phyloP scores from a whole-genome alignment of 257 asterid genomes.

The Lycium barbarum region DNA sequence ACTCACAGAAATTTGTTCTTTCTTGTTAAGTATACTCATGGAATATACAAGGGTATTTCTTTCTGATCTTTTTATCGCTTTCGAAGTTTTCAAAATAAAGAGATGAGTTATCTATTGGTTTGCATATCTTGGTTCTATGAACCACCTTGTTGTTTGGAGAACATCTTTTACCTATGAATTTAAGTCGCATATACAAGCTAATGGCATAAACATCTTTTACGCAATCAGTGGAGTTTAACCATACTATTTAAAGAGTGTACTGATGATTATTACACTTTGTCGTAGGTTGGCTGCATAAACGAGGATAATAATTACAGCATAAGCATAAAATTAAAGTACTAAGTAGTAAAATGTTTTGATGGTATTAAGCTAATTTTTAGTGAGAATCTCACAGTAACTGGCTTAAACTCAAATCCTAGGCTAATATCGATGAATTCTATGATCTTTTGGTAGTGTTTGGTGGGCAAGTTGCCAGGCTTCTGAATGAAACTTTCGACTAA shows the following conservation, averaged over 20 bases:
- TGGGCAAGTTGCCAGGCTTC: background rate
- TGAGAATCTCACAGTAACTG: too few relatives aligned
- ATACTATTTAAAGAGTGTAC: background rate
- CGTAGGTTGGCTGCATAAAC: too few relatives aligned
- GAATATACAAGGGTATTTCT: background rate
- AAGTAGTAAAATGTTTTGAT: too few relatives aligned
- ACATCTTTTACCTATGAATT: background rate
- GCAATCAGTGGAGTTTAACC: background rate
- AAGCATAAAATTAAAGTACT: too few relatives aligned
- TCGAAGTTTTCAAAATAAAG: background rate
- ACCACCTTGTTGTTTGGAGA: too few relatives aligned
- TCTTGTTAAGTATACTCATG: slow-evolving; percentile 9
- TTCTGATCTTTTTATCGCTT: background rate
- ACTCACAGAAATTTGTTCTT: background rate
- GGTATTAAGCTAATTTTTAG: too few relatives aligned
- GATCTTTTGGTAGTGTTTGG: background rate
- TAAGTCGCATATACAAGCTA: background rate
- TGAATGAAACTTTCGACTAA: background rate
- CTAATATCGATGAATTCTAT: background rate
- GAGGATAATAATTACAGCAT: too few relatives aligned
- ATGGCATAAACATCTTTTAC: background rate
- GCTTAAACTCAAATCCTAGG: background rate
- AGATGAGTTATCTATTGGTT: background rate
- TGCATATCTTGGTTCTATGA: background rate
- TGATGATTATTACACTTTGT: background rate